A percentile compares a stretch with the other conserved stretches of the same genome.
These are phyloP conservation scores for Lodderomyces margitis DNA, from an alignment of 1,139 yeast species.

Conservation along the genomic window DNA sequence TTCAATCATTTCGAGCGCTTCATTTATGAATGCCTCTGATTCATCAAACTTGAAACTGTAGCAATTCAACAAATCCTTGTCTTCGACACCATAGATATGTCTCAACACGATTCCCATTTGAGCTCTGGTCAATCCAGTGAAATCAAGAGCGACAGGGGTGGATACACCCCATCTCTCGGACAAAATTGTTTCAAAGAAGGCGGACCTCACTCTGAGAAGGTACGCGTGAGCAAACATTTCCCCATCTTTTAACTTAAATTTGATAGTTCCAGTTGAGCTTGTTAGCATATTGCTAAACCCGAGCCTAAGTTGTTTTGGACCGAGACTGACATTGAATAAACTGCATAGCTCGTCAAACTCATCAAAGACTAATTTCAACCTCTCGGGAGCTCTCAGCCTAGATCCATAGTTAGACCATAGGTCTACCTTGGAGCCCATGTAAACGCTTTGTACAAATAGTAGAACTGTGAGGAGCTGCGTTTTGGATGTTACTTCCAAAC, in stretches of 20 bases:
- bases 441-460: slow-evolving; percentile 34
- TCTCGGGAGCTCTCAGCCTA: slow-evolving; percentile 10
- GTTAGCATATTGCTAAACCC: slow-evolving; percentile 11
- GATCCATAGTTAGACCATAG: slow-evolving; percentile 12
- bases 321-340: slow-evolving; percentile 12
- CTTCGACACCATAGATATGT: slow-evolving; percentile 58
- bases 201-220: slow-evolving; percentile 54
- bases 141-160: slow-evolving; percentile 26
- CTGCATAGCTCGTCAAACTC: slow-evolving; percentile 11
- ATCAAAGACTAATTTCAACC: slow-evolving; percentile 11
- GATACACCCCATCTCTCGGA: slow-evolving; percentile 52
- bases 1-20: slow-evolving; percentile 58
- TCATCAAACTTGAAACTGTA: slow-evolving; percentile 20
- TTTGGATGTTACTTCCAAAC: slow-evolving; percentile 17
- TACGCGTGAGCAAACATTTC: slow-evolving; percentile 45
- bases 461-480: slow-evolving; percentile 28
- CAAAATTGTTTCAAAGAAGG: slow-evolving; percentile 61
- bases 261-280: slow-evolving; percentile 23
- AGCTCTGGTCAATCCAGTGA: slow-evolving; percentile 40
- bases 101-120: slow-evolving; percentile 53
- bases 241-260: slow-evolving; percentile 40
- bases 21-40: slow-evolving; percentile 47
- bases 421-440: slow-evolving; percentile 27
- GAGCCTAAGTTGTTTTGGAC: not conserved
- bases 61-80: slow-evolving; percentile 45